Evolutionary conservation across 2,329 filamentous ascomycete genomes (phyloP).

Genomic region (Pseudopyrenochaeta lycopersici): DNA sequence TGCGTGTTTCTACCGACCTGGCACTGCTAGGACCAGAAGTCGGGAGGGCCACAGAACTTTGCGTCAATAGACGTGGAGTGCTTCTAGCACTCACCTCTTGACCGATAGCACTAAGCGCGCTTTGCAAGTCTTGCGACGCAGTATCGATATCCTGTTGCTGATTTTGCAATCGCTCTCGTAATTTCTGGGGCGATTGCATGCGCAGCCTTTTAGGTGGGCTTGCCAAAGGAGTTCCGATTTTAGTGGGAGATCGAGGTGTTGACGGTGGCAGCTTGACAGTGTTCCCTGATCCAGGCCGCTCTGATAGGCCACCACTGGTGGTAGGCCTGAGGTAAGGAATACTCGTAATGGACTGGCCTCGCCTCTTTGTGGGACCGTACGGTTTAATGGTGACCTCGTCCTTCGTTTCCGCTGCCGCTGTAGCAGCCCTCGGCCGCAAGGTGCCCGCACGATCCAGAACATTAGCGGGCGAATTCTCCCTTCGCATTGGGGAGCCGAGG

Average conservation of each 20-base stretch:
- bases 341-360: conserved; percentile 56
- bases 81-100: conserved; percentile 72
- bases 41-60: conserved; percentile 38
- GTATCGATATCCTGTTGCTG: conserved; percentile 79
- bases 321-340: conserved; percentile 61
- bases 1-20: conserved; percentile 60
- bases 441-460: conserved; percentile 31
- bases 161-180: conserved; percentile 82
- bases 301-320: conserved; percentile 56
- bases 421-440: conserved; percentile 33
- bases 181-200: conserved; percentile 71
- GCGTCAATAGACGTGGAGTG: conserved; percentile 43
- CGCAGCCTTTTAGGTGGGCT: conserved; percentile 41
- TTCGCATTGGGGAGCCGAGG: conserved; percentile 56
- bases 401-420: conserved; percentile 26
- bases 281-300: conserved; percentile 60
- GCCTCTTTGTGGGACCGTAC: conserved; percentile 54
- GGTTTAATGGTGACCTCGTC: conserved; percentile 51
- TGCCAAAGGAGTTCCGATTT: conserved; percentile 25
- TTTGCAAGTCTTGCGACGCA: conserved; percentile 73
- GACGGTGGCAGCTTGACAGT: conserved; percentile 67
- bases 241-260: conserved; percentile 40
- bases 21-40: conserved; percentile 22
- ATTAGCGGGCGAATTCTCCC: conserved; percentile 53
- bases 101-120: conserved; percentile 81